Base-by-base conservation (phyloP, 2,329 filamentous ascomycete species). In the Huntiella bhutanensis region DNA sequence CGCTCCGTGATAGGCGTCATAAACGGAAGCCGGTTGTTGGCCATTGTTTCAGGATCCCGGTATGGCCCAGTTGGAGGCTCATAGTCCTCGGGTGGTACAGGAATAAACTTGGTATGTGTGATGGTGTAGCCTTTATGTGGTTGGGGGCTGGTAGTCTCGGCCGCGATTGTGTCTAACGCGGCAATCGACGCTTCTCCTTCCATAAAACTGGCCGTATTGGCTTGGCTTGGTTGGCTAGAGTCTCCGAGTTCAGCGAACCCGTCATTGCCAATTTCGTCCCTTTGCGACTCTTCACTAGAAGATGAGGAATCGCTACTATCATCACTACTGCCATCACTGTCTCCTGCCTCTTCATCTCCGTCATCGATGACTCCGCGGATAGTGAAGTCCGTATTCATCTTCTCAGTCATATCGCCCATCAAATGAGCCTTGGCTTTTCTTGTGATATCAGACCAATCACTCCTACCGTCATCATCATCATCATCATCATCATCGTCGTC, bases 1-100 rank as follows among this genome's bases (percentile, higher is more conserved):
- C 85, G 79, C 61, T 98, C 91, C 1, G 91, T 88, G 53, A 98
- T 98, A 1, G 91, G 91, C 0, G 91, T 98, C 91, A 98, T 96
- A 60, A 96, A 98, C 3, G 88, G 91, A 7, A 96, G 68, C 46
- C 87, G 80, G 61, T 87, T 94, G 56, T 95, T 92, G 50, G 86
- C 85, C 60, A 80, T 70, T 59, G 86, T 73, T 33, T 66, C 72
- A 57, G 84, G 75, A 60, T 94, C 82, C 57, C 86, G 78, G 68
- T 81, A 94, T 49, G 83, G 82, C 41, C 79, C 73, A 48, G 73
- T 80, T 13, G 84, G 80, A 39, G 83, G 75, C 53, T 87, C 77
- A 59, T 86, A 93, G 59, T 92, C 84, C 57, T 93, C 84, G 0
- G 86, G 86, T 1, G 82, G 81, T 33, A 88, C 70, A 1, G 84